These are phyloP conservation scores for Pelargonium myrrhifolium DNA, from an alignment of 441 rosid species.

Conservation along the genomic window DNA sequence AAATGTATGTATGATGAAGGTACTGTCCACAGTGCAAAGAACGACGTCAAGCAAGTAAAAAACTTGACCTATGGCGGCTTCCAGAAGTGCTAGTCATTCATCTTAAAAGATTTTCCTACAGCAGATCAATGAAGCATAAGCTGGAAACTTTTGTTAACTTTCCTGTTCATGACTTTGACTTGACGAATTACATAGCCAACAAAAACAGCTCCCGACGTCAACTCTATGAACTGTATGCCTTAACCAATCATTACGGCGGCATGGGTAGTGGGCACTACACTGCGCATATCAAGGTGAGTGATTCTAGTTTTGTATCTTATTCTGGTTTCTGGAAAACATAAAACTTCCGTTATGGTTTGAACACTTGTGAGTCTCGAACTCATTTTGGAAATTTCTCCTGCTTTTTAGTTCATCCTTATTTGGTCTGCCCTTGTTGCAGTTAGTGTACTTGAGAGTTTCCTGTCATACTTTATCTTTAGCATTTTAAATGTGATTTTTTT, in stretches of 20 bases:
- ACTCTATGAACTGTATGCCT: constrained; percentile 62
- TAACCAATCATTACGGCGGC: constrained; percentile 71
- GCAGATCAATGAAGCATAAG: constrained; percentile 58
- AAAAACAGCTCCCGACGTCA: constrained; percentile 33
- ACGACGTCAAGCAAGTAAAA: constrained; percentile 63
- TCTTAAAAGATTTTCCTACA: constrained; percentile 65
- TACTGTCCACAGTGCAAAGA: constrained; percentile 67
- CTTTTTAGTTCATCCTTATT: too few relatives aligned
- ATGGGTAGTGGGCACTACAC: constrained; percentile 85
- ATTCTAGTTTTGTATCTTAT: neutral
- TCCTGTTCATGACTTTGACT: constrained; percentile 59
- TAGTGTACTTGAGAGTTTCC: neutral
- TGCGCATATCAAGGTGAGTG: constrained; percentile 69
- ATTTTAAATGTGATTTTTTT: neutral
- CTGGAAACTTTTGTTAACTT: constrained; percentile 69
- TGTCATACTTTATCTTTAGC: neutral
- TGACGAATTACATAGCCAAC: constrained; percentile 44
- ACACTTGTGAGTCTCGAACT: too few relatives aligned
- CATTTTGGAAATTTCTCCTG: too few relatives aligned
- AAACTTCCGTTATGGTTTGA: neutral
- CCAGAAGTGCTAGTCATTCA: constrained; percentile 69
- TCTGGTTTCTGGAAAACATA: neutral
- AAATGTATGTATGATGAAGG: constrained; percentile 32
- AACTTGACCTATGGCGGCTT: constrained; percentile 70
- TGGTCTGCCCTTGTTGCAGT: too few relatives aligned